Conservation (phyloP, 2,329 filamentous ascomycete species). For the Myotisia sp. region DNA sequence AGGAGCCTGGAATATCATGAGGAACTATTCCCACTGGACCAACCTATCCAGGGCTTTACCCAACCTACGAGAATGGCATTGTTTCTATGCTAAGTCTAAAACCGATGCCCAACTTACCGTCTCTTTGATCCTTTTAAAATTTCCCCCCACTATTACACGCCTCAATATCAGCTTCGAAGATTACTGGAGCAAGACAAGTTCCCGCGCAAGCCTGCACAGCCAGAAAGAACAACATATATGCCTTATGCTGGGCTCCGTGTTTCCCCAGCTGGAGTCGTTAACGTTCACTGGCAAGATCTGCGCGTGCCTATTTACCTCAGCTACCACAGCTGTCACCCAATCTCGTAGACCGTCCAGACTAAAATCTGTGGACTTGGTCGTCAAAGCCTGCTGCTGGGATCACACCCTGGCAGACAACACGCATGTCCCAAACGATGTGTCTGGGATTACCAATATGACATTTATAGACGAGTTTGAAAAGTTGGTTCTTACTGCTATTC, state of each 20-base stretch:
- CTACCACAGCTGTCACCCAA: conserved; percentile 38
- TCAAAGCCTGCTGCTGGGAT: conserved; percentile 58
- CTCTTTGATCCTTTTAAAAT: conserved; percentile 45
- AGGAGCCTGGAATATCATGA: conserved; percentile 64
- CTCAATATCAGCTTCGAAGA: conserved; percentile 57
- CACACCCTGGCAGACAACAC: conserved; percentile 12
- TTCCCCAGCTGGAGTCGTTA: conserved; percentile 51
- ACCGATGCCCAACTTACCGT: conserved; percentile 59
- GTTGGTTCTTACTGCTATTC: conserved; percentile 50
- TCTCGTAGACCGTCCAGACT: conserved; percentile 34
- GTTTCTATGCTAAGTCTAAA: conserved; percentile 52
- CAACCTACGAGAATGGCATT: conserved; percentile 44
- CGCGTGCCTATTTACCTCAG: conserved; percentile 50
- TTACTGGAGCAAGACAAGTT: conserved; percentile 52
- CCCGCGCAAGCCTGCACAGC: conserved; percentile 23
- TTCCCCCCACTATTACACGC: conserved; percentile 46
- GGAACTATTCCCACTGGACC: conserved; percentile 48
- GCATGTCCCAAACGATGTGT: conserved; percentile 46
- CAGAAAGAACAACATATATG: conserved; percentile 52
- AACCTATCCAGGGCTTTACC: conserved; percentile 50
- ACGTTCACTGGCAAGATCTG: conserved; percentile 61
- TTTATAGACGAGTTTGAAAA: conserved; percentile 60
- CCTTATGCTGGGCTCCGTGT: conserved; percentile 44
- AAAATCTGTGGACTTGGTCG: conserved; percentile 54
- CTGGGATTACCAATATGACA: conserved; percentile 55